Evolutionary conservation across 805 yeast genomes (phyloP).

Genomic region (Torulaspora delbrueckii): DNA sequence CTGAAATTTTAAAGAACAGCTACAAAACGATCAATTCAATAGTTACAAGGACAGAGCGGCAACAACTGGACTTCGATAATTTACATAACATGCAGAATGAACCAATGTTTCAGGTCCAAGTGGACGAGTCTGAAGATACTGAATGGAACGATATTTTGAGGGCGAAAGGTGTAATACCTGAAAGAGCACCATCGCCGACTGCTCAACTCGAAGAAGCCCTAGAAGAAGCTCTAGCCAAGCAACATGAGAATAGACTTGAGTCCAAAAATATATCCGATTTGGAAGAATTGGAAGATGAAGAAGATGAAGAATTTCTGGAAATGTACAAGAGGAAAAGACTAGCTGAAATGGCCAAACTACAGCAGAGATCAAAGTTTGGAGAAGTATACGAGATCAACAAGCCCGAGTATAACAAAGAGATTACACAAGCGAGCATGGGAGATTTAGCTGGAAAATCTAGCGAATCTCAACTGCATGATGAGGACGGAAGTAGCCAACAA

Average conservation of each 20-base stretch:
- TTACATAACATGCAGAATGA: constrained; percentile 36
- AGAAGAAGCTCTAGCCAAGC: constrained; percentile 72
- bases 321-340: constrained; percentile 72
- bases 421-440: constrained; percentile 70
- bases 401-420: constrained; percentile 81
- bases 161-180: constrained; percentile 86
- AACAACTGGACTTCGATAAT: too few relatives aligned
- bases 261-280: constrained; percentile 72
- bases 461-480: neutral
- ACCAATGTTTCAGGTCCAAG: constrained; percentile 73
- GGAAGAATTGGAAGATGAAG: constrained; percentile 86
- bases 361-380: constrained; percentile 60
- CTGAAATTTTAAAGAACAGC: too few relatives aligned
- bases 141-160: constrained; percentile 98
- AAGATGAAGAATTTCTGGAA: constrained; percentile 84
- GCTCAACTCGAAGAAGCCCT: constrained; percentile 82
- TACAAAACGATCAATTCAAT: too few relatives aligned
- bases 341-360: constrained; percentile 62
- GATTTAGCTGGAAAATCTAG: constrained; percentile 2
- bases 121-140: constrained; percentile 93
- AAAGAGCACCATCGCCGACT: constrained; percentile 83
- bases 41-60: too few relatives aligned
- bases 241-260: constrained; percentile 80
- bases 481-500: constrained; percentile 3
- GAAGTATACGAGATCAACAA: constrained; percentile 71